Base-by-base conservation (phyloP, 2,329 filamentous ascomycete species). In the Didymella glomerata region DNA sequence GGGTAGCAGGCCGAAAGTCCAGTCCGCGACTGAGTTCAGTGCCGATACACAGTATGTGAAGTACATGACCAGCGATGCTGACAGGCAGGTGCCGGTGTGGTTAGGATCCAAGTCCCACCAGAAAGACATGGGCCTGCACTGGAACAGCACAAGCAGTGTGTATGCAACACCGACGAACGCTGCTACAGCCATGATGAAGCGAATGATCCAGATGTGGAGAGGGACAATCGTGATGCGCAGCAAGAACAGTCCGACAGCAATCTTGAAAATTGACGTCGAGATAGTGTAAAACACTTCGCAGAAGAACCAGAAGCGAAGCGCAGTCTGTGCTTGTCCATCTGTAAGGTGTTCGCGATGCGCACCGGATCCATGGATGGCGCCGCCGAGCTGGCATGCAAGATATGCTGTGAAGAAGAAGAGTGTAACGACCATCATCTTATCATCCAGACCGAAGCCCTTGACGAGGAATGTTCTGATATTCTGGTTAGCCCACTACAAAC, bases 201-300 rank as follows among this genome's bases (percentile, higher is more conserved):
- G 80, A 36, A 85, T 78, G 64, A 84, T 78, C 64, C 74, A 74
- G 44, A 77, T 72, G 55, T 85, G 82, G 0, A 74, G 36, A 20
- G 61, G 74, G 6, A 76, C 73, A 47, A 81, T 76, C 1, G 82
- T 82, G 24, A 86, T 79, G 48, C 83, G 81, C 20, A 85, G 75
- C 44, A 85, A 75, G 60, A 84, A 83, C 20, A 84, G 68, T 9
- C 71, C 81, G 47, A 85, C 82, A 2, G 83, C 81, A 20, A 83
- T 73, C 60, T 83, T 84, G 50, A 82, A 77, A 27, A 82, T 67
- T 20, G 78, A 76, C 8, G 79, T 82, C 2, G 79, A 77, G 54
- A 83, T 72, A 20, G 80, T 80, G 68, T 85, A 86, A 65, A 80
- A 82, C 27, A 82, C 74, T 63, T 85, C 83, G 65, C 82, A 84